Evolutionary conservation across 2,329 filamentous ascomycete species (phyloP).

Genomic region (Sporothrix brunneoviolacea): DNA sequence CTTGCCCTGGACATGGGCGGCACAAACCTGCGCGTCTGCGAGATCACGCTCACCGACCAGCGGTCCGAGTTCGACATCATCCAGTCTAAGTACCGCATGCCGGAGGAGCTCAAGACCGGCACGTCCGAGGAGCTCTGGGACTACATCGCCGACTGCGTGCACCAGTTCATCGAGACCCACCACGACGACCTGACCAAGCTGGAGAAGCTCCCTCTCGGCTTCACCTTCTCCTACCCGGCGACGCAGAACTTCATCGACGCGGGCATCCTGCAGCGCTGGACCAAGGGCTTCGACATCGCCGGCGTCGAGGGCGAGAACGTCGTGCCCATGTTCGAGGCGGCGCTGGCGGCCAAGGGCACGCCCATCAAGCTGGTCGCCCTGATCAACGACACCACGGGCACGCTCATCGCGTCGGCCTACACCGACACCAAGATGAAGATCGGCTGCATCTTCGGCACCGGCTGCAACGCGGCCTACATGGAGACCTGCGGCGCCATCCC

Average conservation of each 20-base stretch:
- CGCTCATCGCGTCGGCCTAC: slow-evolving; percentile 91
- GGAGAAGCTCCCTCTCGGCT: slow-evolving; percentile 70
- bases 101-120: slow-evolving; percentile 83
- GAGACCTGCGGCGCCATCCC: slow-evolving; percentile 85
- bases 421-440: slow-evolving; percentile 92
- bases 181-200: slow-evolving; percentile 60
- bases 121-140: slow-evolving; percentile 84
- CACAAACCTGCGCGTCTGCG: slow-evolving; percentile 90
- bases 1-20: slow-evolving; percentile 93
- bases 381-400: slow-evolving; percentile 97
- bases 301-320: slow-evolving; percentile 89
- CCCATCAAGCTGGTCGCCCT: slow-evolving; percentile 89
- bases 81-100: slow-evolving; percentile 93
- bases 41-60: slow-evolving; percentile 80
- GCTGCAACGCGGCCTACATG: slow-evolving; percentile 98
- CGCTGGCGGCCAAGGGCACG: slow-evolving; percentile 59
- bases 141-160: slow-evolving; percentile 86
- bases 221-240: slow-evolving; percentile 94
- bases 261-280: slow-evolving; percentile 89
- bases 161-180: slow-evolving; percentile 84
- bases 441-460: slow-evolving; percentile 96
- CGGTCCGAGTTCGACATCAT: slow-evolving; percentile 91
- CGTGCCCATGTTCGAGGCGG: slow-evolving; percentile 78
- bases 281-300: slow-evolving; percentile 91
- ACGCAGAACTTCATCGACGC: slow-evolving; percentile 92